Base-by-base conservation (phyloP, 1,284 basidiomycete species). In the Ustilago crameri region DNA sequence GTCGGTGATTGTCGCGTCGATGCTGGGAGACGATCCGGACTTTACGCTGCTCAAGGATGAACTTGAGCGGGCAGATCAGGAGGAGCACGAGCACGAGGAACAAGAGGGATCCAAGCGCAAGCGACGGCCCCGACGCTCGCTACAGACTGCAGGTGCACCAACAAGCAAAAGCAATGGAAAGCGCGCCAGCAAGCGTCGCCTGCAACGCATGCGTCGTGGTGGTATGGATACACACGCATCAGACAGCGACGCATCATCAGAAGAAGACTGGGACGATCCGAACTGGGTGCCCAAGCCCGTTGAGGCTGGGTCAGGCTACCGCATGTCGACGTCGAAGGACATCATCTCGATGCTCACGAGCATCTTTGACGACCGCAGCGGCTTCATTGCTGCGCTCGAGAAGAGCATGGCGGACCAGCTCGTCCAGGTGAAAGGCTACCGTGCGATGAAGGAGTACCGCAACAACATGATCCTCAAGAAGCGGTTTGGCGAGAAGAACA, bases 401-500 rank as follows among this genome's bases (percentile, higher is more conserved):
- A 62, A 73, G 45, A 78, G 72, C 51, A 80, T 78, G 61, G 80
- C 81, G 9, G 74, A 76, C 30, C 75, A 77, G 50, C 64, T 82
- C 8, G 67, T 82, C 10, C 74, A 74, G 20, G 71, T 80, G 22
- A 57, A 67, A 46, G 64, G 57, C 8, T 82, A 82, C 44, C 66
- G 74, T 15, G 67, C 74, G n/a, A 69, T 63, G 45, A 60, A 68
- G 37, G 71, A 75, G 69, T 79, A 79, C 20, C 78, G 70, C 44
- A 80, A 79, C 73, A 82, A 81, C 42, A 74, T 75, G 61, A 76
- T 79, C 34, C 70, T 82, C 53, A 82, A 81, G 63, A 75, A 74
- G 52, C 57, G 81, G 5, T 80, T 82, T 38, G 81, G 81, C 14
- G 76, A 75, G 53, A 57, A 57, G 22, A 76, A 72, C 40, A 68